A percentile compares a stretch with the other conserved stretches of the same genome.
These are phyloP conservation scores for Talaromyces islandicus DNA, from an alignment of 2,329 filamentous ascomycete species.

Conservation along the genomic window DNA sequence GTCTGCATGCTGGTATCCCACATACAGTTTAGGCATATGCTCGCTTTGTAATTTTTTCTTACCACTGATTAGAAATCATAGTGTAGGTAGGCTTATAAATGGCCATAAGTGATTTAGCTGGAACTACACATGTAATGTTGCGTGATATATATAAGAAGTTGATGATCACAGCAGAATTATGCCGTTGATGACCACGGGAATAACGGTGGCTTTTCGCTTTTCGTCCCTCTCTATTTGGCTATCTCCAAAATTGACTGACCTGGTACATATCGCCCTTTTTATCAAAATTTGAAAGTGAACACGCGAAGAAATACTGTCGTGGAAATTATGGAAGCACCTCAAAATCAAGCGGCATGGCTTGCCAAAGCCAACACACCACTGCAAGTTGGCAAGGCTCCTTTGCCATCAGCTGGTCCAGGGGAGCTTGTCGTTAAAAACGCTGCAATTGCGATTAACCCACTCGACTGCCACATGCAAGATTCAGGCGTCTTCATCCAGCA, in stretches of 20 bases:
- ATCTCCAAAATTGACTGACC: not conserved
- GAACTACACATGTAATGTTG: not conserved
- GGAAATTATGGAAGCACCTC: not conserved
- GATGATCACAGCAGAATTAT: no score
- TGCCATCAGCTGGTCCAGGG: conserved; percentile 6
- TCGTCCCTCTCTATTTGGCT: not conserved
- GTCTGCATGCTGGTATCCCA: not conserved
- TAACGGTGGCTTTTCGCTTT: no score
- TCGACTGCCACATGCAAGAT: conserved; percentile 12
- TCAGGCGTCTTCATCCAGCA: conserved; percentile 6
- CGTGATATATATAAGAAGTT: not conserved
- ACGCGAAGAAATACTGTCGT: not conserved
- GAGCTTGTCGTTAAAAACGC: conserved; percentile 11
- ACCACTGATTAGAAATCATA: not conserved
- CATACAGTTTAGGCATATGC: not conserved
- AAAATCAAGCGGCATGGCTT: conserved; percentile 14
- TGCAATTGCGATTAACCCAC: conserved; percentile 12
- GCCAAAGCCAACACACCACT: conserved; percentile 4
- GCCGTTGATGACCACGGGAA: no score
- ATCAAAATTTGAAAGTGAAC: no score
- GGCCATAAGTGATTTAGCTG: not conserved
- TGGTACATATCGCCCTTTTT: not conserved
- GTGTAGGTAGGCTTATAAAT: not conserved
- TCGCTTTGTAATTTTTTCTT: not conserved
- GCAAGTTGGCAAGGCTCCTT: conserved; percentile 6